Conservation (phyloP, 345 rosid genomes). For the Gossypium rotundifolium region DNA sequence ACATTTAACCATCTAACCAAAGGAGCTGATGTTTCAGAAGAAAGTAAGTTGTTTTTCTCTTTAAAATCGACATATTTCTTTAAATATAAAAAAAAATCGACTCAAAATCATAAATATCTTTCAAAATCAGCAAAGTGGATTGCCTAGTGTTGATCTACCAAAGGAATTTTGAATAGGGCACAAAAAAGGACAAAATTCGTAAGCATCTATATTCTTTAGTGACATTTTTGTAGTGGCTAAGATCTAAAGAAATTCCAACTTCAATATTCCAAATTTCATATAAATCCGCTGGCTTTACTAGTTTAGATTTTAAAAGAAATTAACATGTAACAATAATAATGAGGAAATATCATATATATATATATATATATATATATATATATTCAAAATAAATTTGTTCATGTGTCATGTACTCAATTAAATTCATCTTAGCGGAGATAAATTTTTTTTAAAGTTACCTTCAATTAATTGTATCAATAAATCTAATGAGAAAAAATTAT, state of each 20-base stretch:
- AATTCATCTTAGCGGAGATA: too few relatives aligned
- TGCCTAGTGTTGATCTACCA: not conserved
- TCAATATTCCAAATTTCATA: not conserved
- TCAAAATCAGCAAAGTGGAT: too few relatives aligned
- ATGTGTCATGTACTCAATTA: too few relatives aligned
- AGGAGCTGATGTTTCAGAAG: too few relatives aligned
- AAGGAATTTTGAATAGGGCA: conserved; percentile 7
- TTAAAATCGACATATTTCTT: accelerated
- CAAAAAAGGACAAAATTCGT: conserved; percentile 1
- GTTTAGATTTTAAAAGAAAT: not conserved
- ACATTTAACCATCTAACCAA: too few relatives aligned
- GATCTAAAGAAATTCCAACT: conserved; percentile 2
- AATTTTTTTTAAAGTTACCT: too few relatives aligned
- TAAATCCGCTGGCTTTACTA: not conserved
- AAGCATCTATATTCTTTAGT: not conserved
- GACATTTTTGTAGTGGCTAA: conserved; percentile 8
- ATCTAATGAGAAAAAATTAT: too few relatives aligned
- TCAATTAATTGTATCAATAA: too few relatives aligned
- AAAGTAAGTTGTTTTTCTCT: accelerated
- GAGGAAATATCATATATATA: not conserved
- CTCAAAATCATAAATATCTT: too few relatives aligned
- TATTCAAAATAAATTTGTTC: too few relatives aligned
- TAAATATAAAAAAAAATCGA: too few relatives aligned
- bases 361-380: too few relatives aligned
- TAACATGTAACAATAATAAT: not conserved